A percentile compares a stretch with the other conserved stretches of the same genome.
Conservation (phyloP, 2,329 filamentous ascomycete genomes). For the Zopfia rhizophila region DNA sequence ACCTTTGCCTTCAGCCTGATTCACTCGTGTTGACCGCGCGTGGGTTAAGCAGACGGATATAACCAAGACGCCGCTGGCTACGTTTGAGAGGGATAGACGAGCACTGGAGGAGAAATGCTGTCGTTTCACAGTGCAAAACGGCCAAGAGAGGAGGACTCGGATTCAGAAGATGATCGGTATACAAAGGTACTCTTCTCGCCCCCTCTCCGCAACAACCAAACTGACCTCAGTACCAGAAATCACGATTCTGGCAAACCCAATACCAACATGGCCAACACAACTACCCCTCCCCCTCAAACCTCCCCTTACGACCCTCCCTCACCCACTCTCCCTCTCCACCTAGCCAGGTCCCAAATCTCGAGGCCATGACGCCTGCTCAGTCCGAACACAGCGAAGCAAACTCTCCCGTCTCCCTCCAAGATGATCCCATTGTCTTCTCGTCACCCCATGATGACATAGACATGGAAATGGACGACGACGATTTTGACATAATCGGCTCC, state of each 20-base stretch:
- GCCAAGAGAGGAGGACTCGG: conserved; percentile 45
- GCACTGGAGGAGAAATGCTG: too few relatives aligned
- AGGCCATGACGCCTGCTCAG: conserved; percentile 42
- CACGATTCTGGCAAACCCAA: conserved; percentile 37
- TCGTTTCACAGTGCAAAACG: conserved; percentile 45
- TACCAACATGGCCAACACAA: conserved; percentile 27
- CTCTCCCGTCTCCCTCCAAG: conserved; percentile 38
- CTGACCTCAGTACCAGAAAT: conserved; percentile 37
- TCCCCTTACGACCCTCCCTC: conserved; percentile 34
- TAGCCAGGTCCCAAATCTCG: conserved; percentile 33
- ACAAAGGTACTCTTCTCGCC: conserved; percentile 35
- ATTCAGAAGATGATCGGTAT: conserved; percentile 43
- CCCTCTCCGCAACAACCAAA: conserved; percentile 6
- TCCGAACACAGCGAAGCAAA: conserved; percentile 37
- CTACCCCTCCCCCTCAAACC: conserved; percentile 28
- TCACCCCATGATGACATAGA: conserved; percentile 36
- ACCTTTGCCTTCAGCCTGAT: conserved; percentile 24
- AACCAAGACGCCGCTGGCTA: background rate
- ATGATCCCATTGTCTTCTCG: conserved; percentile 31
- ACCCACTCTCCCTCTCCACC: conserved; percentile 45
- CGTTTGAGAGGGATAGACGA: too few relatives aligned
- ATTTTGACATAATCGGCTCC: conserved; percentile 42
- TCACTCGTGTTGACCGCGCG: conserved; percentile 35
- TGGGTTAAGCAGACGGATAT: background rate
- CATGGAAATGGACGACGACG: conserved; percentile 47